phyloP scores from a whole-genome alignment of 2,329 filamentous ascomycete species.

The Aureobasidium zeae region DNA sequence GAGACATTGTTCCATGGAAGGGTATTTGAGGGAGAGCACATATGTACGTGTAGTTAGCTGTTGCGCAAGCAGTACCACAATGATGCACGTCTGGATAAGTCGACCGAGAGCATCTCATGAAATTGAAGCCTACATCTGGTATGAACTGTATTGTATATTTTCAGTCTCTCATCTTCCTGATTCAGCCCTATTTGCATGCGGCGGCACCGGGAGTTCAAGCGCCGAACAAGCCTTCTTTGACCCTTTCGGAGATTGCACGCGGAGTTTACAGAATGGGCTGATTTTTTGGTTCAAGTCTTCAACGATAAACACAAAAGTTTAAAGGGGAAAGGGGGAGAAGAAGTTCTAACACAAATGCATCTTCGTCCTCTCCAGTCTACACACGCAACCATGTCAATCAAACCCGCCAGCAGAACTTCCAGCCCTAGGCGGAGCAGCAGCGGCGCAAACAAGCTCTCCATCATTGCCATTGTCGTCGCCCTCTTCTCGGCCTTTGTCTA shows the following conservation, averaged over 20 bases:
- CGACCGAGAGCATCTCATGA: too few species aligned
- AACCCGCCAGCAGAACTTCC: background rate
- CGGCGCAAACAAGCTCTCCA: constrained; percentile 15
- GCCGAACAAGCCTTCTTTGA: too few species aligned
- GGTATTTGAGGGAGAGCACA: too few species aligned
- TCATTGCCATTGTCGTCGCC: constrained; percentile 47
- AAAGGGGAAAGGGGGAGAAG: background rate
- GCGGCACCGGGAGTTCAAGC: too few species aligned
- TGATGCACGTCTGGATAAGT: too few species aligned
- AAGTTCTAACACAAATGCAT: background rate
- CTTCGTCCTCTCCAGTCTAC: background rate
- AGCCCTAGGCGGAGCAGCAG: background rate
- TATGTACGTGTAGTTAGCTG: too few species aligned
- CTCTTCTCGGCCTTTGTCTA: constrained; percentile 47
- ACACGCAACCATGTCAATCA: background rate
- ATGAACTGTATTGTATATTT: too few species aligned
- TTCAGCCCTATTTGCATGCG: constrained; percentile 6
- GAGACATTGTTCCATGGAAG: too few species aligned
- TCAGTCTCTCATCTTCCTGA: too few species aligned
- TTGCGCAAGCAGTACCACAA: too few species aligned
- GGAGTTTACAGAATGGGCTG: constrained; percentile 13
- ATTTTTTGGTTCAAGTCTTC: constrained; percentile 14
- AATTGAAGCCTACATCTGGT: too few species aligned
- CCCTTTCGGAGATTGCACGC: constrained; percentile 5
- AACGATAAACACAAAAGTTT: constrained; percentile 3